phyloP scores from a whole-genome alignment of 2,329 filamentous ascomycete species.

The Sarocladium strictum region DNA sequence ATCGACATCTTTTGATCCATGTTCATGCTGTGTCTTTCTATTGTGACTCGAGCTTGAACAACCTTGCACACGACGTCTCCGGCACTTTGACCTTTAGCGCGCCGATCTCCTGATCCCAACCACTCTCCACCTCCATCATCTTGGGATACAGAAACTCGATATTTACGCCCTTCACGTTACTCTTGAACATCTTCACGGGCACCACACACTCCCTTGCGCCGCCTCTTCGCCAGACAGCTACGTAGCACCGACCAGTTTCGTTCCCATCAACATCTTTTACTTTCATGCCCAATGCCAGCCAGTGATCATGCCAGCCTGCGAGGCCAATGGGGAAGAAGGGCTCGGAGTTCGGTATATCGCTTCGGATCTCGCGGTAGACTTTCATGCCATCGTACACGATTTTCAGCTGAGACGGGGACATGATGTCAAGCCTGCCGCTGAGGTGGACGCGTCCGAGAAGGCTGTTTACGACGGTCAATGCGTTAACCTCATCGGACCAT shows the following conservation, averaged over 20 bases:
- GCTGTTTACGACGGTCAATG: conserved; percentile 26
- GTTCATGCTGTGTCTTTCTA: not conserved
- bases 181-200: conserved; percentile 4
- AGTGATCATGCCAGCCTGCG: conserved; percentile 25
- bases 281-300: conserved; percentile 22
- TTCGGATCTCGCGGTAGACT: conserved; percentile 21
- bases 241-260: conserved; percentile 10
- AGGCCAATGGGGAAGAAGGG: conserved; percentile 28
- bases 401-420: conserved; percentile 17
- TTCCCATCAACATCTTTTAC: not conserved
- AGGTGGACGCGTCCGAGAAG: conserved; percentile 26
- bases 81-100: conserved; percentile 10
- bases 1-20: not conserved
- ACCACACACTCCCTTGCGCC: conserved; percentile 8
- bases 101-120: conserved; percentile 9
- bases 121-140: conserved; percentile 4
- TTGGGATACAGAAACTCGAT: conserved; percentile 13
- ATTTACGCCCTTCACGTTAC: not conserved
- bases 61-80: conserved; percentile 10
- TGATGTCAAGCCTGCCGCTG: conserved; percentile 22
- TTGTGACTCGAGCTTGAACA: conserved; percentile 9
- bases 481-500: conserved; percentile 28
- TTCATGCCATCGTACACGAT: conserved; percentile 24
- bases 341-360: conserved; percentile 14
- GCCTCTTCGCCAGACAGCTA: conserved; percentile 14